Base-by-base conservation (phyloP, 345 rosid genomes). In the Linum tenue region DNA sequence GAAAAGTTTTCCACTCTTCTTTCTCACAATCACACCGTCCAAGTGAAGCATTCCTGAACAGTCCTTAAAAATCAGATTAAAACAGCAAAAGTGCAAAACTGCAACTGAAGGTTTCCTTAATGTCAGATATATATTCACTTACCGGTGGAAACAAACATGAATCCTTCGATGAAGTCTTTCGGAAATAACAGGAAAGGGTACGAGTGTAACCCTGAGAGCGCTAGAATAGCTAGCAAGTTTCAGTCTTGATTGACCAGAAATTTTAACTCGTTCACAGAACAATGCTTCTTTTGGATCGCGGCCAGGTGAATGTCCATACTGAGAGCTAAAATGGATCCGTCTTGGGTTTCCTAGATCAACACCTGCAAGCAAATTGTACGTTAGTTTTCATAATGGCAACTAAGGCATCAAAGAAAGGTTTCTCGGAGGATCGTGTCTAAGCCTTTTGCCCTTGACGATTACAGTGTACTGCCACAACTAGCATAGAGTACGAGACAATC, bases 111-210 rank as follows among this genome's bases (percentile, higher is more conserved):
- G 12, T 41, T 35, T n/a, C 53, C 56, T 5, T 22, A 57, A 37
- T 40, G 38, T 37, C 15, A 36, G 2, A 0, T 39, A 40, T 38
- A 43, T 14, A 14, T 67, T 60, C 38, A 79, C 83, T 83, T 80
- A 88, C 97, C 87, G 71, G 70, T 88, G 97, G 74, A 84, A 78
- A 69, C 97, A 94, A 70, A 90, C 80, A 68, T 76, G 87, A 57
- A 94, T 80, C 81, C 76, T 87, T 62, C 72, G 59, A 64, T 84
- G 89, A 59, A 83, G 66, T 70, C 81, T 80, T 77, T 85, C 90
- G 0, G 90, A 81, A 53, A 85, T 73, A 39, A 51, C 66, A 8
- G 59, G 69, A 55, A 86, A 74, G 5, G 96, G 96, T 67, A 73
- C 69, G 73, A 88, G 41, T n/a, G 79, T 79, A 44, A 88, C 74